Evolutionary conservation across 768 basidiomycete species (phyloP), one percentile per base, ranked within the genome.

Genomic region (Mycena pura): DNA sequence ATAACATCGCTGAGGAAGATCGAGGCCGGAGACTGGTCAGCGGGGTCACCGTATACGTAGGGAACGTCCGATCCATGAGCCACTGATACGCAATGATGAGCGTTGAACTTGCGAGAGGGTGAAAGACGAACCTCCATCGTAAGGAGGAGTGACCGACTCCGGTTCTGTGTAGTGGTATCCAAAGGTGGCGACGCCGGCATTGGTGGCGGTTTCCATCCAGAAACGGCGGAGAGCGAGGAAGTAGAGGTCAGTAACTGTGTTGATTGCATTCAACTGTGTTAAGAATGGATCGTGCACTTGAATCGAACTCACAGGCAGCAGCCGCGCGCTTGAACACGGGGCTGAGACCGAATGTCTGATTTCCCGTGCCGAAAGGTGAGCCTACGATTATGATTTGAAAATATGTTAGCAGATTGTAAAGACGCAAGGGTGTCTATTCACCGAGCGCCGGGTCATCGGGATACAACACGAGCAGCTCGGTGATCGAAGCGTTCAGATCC

Each of bases 311-410:
- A 65, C 60, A 15, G 3, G 59, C 40, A 1, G 64, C 73, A 3
- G 78, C 65, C n/a, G 66, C 68, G 38, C 78, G 77, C 59, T 82
- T 82, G 65, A 70, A 82, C 10, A 72, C 69, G 21, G 67, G 51
- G n/a, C 72, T 71, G 13, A 79, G 69, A 1, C 81, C 81, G 59
- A 82, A 83, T 0, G 80, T 80, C 19, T 80, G 59, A 47, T 78
- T 76, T 6, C 64, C 60, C 0, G 82, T 83, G 27, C 72, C 71
- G 62, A 74, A 84, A 0, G 82, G 82, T 0, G 79, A 79, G 2
- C 81, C 82, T 65, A 10, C 1, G 27, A 27, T 43, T 22, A 15
- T 13, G n/a, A 28, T 19, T 17, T 31, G 21, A 28, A 2, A 15
- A 4, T 10, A 13, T 22, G 24, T 31, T 38, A n/a, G 10, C n/a